Evolutionary conservation across 768 basidiomycete genomes (phyloP).

Genomic region (Auriscalpium orientale): DNA sequence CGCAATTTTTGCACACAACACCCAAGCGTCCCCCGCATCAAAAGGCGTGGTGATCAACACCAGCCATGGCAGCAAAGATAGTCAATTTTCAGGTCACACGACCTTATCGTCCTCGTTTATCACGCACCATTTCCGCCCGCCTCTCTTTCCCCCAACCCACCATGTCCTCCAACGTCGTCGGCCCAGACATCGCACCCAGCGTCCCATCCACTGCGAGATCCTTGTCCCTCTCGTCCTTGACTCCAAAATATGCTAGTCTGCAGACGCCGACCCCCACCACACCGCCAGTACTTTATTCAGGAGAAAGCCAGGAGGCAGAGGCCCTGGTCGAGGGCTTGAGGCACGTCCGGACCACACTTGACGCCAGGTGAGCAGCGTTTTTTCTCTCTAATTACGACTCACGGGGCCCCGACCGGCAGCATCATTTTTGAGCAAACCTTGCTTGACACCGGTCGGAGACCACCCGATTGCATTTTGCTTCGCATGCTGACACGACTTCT

Average conservation of each 20-base stretch:
- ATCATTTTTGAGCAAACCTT: slow-evolving; percentile 6
- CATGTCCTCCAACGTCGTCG: slow-evolving; percentile 11
- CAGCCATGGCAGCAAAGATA: not conserved
- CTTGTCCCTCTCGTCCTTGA: slow-evolving; percentile 6
- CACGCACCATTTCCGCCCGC: not conserved
- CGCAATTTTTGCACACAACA: too few species aligned
- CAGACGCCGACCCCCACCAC: slow-evolving; percentile 14
- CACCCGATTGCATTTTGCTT: slow-evolving; percentile 27
- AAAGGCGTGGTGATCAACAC: too few species aligned
- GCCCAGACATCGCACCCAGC: slow-evolving; percentile 7
- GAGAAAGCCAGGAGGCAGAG: slow-evolving; percentile 32
- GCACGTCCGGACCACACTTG: slow-evolving; percentile 47
- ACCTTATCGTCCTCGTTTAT: slow-evolving; percentile 1
- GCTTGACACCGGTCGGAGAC: slow-evolving; percentile 25
- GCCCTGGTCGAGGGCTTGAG: slow-evolving; percentile 52
- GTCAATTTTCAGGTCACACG: slow-evolving; percentile 9
- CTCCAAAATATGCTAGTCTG: not conserved
- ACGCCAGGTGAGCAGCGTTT: slow-evolving; percentile 58
- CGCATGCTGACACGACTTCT: slow-evolving; percentile 15
- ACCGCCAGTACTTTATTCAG: slow-evolving; percentile 28
- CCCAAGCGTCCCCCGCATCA: too few species aligned
- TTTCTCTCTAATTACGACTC: slow-evolving; percentile 7
- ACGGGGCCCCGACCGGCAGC: slow-evolving; percentile 16
- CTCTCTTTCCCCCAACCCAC: not conserved
- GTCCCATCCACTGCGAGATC: slow-evolving; percentile 2